Percentiles rank a stretch among this genome's conserved stretches.
Evolutionary conservation across 2,329 filamentous ascomycete genomes (phyloP).

Genomic region (Trichoderma polysporum): DNA sequence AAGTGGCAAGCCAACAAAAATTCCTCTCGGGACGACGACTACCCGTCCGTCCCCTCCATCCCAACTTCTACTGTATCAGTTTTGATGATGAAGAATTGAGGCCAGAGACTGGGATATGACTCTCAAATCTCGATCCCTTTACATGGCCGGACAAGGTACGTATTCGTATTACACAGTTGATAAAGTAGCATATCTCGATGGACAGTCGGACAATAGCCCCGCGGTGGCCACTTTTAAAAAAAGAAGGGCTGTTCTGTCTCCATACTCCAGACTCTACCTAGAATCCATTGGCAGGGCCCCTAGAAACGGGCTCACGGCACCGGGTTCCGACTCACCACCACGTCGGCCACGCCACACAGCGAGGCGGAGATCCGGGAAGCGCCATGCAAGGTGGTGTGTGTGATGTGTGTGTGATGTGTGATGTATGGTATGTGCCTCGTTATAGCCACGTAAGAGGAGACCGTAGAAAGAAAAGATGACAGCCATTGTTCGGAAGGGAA

Average conservation of each 20-base stretch:
- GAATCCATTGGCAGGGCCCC: too few relatives aligned
- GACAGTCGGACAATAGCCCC: not conserved
- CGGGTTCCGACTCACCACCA: not conserved
- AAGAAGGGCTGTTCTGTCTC: not conserved
- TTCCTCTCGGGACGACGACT: not conserved
- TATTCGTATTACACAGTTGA: not conserved
- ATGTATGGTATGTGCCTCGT: not conserved
- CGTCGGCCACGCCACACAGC: not conserved
- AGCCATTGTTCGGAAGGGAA: not conserved
- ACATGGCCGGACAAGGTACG: not conserved
- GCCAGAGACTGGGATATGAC: too few relatives aligned
- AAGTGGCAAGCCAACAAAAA: slow-evolving; percentile 13
- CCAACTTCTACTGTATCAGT: not conserved
- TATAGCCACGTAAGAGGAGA: not conserved
- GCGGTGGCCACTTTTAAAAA: not conserved
- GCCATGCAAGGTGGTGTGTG: not conserved
- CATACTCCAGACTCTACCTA: not conserved
- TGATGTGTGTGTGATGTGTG: not conserved
- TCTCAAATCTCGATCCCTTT: not conserved
- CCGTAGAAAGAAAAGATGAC: not conserved
- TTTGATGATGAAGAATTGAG: not conserved
- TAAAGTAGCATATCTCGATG: not conserved
- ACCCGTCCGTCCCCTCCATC: not conserved
- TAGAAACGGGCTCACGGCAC: not conserved
- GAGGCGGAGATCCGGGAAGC: not conserved